Base-by-base conservation (phyloP, 768 basidiomycete genomes). In the Phylloporus rhodoxanthus region DNA sequence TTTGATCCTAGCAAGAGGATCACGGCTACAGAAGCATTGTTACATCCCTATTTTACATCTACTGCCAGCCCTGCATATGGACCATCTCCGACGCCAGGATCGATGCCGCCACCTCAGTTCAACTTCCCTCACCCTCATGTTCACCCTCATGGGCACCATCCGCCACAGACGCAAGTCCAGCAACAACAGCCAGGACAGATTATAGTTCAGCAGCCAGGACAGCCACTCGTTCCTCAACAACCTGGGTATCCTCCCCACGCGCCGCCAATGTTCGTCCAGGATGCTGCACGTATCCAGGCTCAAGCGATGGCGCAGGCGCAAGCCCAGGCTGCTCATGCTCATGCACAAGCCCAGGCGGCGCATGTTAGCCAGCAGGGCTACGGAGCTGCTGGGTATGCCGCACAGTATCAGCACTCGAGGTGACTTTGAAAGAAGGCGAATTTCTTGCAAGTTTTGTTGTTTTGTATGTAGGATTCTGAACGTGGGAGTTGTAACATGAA, bases 1-100 rank as follows among this genome's bases (percentile, higher is more conserved):
- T 99, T 98, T 62, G 96, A 98, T 63, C 96, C 96, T 2, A 77
- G 84, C 25, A 87, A 91, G 59, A 85, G 96, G 47, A 82, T 94
- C 40, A 88, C 91, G 11, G 95, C 95, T 21, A 83, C 85, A 9
- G 89, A 97, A 39, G 93, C 95, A 0, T 79, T 98, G 48, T 81
- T 78, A 8, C 96, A 99, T 60, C 89, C 91, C 0, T 97, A 97
- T 68, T 96, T 97, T 69, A 81, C 83, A 15, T 78, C 75, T 32
- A 71, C 79, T 5, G 64, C 54, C 45, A 67, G 60, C 48, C 63
- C 67, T 50, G 42, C 68, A 17, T 66, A 69, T 47, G 62, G 65
- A 13, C 58, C 62, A 32, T 66, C 67, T 40, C 59, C 66, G 34
- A 69, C 71, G 30, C 72, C 73, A 38, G 78, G 81, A 37, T 73